Conservation (phyloP, 2,329 filamentous ascomycete species). For the Exophiala bonariae region DNA sequence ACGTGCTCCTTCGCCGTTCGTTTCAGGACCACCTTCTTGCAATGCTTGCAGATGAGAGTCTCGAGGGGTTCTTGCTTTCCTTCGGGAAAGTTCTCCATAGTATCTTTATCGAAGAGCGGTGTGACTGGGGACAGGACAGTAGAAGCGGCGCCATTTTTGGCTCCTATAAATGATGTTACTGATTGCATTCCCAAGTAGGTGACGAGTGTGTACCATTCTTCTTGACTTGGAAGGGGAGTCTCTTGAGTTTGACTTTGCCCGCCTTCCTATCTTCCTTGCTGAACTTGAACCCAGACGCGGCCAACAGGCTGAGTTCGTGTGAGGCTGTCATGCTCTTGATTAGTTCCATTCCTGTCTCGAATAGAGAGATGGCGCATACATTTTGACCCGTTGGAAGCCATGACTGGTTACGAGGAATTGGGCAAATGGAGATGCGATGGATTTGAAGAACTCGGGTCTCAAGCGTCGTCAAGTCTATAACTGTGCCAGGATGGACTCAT, state of each 20-base stretch:
- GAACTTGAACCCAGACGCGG: constrained; percentile 48
- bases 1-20: constrained; percentile 77
- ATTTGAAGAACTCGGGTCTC: too few species aligned
- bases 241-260: constrained; percentile 47
- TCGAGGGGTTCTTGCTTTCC: constrained; percentile 55
- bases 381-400: too few species aligned
- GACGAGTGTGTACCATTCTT: constrained; percentile 31
- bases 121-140: constrained; percentile 42
- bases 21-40: constrained; percentile 82
- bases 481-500: too few species aligned
- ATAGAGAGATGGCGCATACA: too few species aligned
- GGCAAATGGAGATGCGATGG: too few species aligned
- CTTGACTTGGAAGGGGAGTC: constrained; percentile 34
- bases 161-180: constrained; percentile 4
- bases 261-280: constrained; percentile 45
- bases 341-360: not conserved
- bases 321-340: constrained; percentile 22
- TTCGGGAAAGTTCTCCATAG: constrained; percentile 76
- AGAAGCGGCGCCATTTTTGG: constrained; percentile 32
- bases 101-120: constrained; percentile 69
- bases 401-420: too few species aligned
- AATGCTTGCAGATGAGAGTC: constrained; percentile 86
- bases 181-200: too few species aligned
- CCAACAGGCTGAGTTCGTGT: constrained; percentile 39
- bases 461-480: too few species aligned